phyloP scores from a whole-genome alignment of 306 rosid genomes.

The Castanea crenata region DNA sequence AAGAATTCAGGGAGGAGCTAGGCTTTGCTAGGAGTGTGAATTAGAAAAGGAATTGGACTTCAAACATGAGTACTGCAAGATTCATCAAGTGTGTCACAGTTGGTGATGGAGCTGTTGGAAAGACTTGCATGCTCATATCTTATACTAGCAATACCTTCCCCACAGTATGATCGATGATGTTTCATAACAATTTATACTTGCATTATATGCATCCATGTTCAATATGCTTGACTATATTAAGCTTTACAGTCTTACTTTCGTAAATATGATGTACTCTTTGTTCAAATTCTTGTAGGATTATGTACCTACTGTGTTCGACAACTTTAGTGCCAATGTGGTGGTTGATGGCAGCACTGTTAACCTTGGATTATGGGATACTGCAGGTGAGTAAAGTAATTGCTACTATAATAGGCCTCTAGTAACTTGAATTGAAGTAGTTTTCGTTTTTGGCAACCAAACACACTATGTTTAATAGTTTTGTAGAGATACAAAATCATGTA shows the following conservation, averaged over 20 bases:
- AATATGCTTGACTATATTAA: neutral
- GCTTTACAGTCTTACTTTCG: neutral
- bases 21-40: conserved; percentile 14
- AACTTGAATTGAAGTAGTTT: neutral
- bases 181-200: neutral
- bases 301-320: conserved; percentile 92
- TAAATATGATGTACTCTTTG: neutral
- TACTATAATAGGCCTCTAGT: neutral
- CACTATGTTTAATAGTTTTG: too few species aligned
- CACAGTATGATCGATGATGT: conserved; percentile 45
- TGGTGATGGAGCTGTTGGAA: conserved; percentile 95
- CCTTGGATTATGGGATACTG: conserved; percentile 94
- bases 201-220: too few species aligned
- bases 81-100: conserved; percentile 94
- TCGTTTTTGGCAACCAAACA: neutral
- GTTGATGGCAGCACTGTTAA: conserved; percentile 93
- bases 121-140: conserved; percentile 90
- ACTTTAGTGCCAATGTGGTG: conserved; percentile 96
- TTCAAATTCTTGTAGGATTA: conserved; percentile 50
- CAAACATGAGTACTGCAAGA: conserved; percentile 79
- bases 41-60: neutral
- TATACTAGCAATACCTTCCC: conserved; percentile 92
- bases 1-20: conserved; percentile 15
- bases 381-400: conserved; percentile 55
- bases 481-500: neutral